phyloP scores from a whole-genome alignment of 1,139 yeast genomes.

The Candida glucosophila region DNA sequence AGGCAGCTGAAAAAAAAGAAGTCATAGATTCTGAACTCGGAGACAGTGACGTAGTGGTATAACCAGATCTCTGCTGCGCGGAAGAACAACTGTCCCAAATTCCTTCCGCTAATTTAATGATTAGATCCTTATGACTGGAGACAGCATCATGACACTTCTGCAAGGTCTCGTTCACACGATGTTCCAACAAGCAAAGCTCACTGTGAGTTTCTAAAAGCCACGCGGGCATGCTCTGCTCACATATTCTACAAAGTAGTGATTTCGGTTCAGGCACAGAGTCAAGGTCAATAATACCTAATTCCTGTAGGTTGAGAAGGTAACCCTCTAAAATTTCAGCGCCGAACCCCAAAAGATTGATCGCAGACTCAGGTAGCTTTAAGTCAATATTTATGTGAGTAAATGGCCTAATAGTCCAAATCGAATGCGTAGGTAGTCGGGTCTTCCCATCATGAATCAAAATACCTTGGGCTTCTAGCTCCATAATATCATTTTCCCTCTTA shows the following conservation, averaged over 20 bases:
- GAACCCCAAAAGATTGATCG: conserved; percentile 72
- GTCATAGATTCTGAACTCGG: conserved; percentile 6
- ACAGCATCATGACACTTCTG: conserved; percentile 70
- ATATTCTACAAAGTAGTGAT: conserved; percentile 77
- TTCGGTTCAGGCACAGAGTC: conserved; percentile 67
- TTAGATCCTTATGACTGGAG: conserved; percentile 58
- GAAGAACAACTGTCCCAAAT: too few relatives aligned
- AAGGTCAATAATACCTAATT: conserved; percentile 53
- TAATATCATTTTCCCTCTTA: conserved; percentile 14
- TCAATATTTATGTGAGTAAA: conserved; percentile 56
- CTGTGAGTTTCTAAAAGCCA: conserved; percentile 97
- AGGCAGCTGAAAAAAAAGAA: conserved; percentile 12
- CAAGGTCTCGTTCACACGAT: conserved; percentile 73
- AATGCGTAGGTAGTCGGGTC: conserved; percentile 60
- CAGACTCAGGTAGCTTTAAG: conserved; percentile 55
- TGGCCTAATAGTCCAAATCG: conserved; percentile 91
- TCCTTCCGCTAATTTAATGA: conserved; percentile 38
- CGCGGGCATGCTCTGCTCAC: conserved; percentile 86
- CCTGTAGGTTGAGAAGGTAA: conserved; percentile 57
- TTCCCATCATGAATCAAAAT: conserved; percentile 68
- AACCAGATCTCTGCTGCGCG: conserved; percentile 11
- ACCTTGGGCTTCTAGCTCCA: conserved; percentile 91
- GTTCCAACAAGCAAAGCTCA: conserved; percentile 80
- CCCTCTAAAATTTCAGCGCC: conserved; percentile 81
- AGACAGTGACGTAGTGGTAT: conserved; percentile 6